Conservation (phyloP, 2,329 filamentous ascomycete species). For the Colletotrichum lentis region DNA sequence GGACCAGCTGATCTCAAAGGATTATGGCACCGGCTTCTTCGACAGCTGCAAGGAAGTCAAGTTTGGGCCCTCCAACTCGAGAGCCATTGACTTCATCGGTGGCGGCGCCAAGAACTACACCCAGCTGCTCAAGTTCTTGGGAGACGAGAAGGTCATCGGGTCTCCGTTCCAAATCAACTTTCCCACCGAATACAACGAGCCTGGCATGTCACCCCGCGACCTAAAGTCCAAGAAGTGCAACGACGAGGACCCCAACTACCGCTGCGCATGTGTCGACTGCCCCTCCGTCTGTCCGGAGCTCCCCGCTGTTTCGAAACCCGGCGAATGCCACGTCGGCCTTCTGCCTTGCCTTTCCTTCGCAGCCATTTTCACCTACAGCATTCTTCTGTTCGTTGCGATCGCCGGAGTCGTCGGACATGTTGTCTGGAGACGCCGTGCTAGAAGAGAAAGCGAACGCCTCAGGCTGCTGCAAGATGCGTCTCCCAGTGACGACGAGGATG, state of each 20-base stretch:
- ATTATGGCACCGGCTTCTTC: slow-evolving; percentile 89
- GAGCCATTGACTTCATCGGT: slow-evolving; percentile 94
- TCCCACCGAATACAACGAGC: slow-evolving; percentile 68
- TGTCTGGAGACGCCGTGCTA: slow-evolving; percentile 76
- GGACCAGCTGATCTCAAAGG: slow-evolving; percentile 84
- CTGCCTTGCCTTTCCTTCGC: slow-evolving; percentile 95
- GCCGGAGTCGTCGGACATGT: slow-evolving; percentile 76
- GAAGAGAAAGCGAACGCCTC: slow-evolving; percentile 81
- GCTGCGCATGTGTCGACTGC: slow-evolving; percentile 94
- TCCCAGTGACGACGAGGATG: slow-evolving; percentile 91
- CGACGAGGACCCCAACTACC: slow-evolving; percentile 82
- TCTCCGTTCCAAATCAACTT: slow-evolving; percentile 99
- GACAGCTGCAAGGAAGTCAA: slow-evolving; percentile 99
- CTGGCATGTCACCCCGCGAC: slow-evolving; percentile 74
- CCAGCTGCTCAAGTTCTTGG: slow-evolving; percentile 88
- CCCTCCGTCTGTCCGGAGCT: slow-evolving; percentile 84
- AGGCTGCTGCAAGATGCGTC: slow-evolving; percentile 84
- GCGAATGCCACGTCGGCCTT: slow-evolving; percentile 81
- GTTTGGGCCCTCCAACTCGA: slow-evolving; percentile 91
- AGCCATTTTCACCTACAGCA: slow-evolving; percentile 84
- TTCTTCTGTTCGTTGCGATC: slow-evolving; percentile 74
- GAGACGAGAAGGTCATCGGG: slow-evolving; percentile 87
- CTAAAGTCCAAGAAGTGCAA: slow-evolving; percentile 88
- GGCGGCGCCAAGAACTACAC: slow-evolving; percentile 92
- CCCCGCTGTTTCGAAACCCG: slow-evolving; percentile 73